A percentile compares a stretch with the other conserved stretches of the same genome.
These are phyloP conservation scores for Vigna unguiculata DNA, from an alignment of 306 rosid genomes.

Conservation along the genomic window DNA sequence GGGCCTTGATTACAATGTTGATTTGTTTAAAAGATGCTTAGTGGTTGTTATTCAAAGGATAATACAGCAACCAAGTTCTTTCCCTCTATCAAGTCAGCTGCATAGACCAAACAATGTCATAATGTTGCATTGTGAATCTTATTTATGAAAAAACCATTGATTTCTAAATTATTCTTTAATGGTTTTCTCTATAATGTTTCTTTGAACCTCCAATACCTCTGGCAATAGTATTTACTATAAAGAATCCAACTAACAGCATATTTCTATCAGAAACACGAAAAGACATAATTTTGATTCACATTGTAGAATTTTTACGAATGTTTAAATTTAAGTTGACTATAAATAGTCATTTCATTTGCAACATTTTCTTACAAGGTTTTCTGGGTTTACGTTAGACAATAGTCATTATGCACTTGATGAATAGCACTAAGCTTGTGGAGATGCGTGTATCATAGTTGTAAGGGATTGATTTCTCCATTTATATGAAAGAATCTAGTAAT, in stretches of 20 bases:
- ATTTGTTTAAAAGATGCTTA: conserved; percentile 13
- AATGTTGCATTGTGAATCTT: conserved; percentile 8
- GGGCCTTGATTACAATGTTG: conserved; percentile 19
- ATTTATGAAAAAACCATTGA: not conserved
- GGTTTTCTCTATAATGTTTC: conserved; percentile 1
- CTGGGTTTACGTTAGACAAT: not conserved
- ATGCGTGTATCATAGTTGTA: not conserved
- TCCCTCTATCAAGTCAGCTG: not conserved
- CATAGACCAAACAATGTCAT: not conserved
- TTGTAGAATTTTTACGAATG: not conserved
- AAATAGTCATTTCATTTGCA: not conserved
- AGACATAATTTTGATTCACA: conserved; percentile 18
- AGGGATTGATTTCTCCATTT: conserved; percentile 16
- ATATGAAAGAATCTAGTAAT: conserved; percentile 2
- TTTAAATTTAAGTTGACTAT: not conserved
- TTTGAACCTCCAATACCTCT: not conserved
- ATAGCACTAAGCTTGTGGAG: not conserved
- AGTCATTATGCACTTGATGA: not conserved
- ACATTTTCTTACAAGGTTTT: conserved; percentile 14
- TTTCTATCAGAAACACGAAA: not conserved
- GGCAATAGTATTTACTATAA: too few species aligned
- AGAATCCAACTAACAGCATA: too few species aligned
- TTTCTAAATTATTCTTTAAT: not conserved
- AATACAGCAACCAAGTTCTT: not conserved
- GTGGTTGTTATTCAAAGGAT: conserved; percentile 20